These are phyloP conservation scores for Phaeosphaeria sp. DNA, from an alignment of 2,329 filamentous ascomycete species.

Conservation along the genomic window DNA sequence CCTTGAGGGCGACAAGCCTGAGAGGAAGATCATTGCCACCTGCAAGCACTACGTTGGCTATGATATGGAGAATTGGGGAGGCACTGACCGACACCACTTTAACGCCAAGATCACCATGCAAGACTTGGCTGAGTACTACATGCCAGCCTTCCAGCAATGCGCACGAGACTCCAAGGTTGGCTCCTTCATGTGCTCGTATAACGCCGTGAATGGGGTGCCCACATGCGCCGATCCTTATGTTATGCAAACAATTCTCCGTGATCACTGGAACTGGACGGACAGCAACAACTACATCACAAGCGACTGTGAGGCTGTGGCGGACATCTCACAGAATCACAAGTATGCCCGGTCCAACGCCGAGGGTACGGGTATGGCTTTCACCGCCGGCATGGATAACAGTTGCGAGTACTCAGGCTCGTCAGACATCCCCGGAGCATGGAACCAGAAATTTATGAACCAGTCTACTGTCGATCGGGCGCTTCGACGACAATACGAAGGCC, in stretches of 20 bases:
- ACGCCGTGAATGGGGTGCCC: constrained; percentile 71
- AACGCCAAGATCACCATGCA: constrained; percentile 65
- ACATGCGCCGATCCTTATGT: constrained; percentile 69
- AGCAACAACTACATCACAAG: constrained; percentile 68
- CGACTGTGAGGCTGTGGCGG: constrained; percentile 69
- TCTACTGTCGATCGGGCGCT: constrained; percentile 58
- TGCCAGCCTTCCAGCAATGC: constrained; percentile 66
- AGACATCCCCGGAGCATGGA: constrained; percentile 20
- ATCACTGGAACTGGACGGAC: constrained; percentile 69
- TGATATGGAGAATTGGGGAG: constrained; percentile 39
- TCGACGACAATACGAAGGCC: constrained; percentile 60
- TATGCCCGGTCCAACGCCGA: constrained; percentile 48
- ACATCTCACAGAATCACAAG: constrained; percentile 62
- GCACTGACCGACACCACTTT: constrained; percentile 54
- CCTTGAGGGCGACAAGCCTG: constrained; percentile 22
- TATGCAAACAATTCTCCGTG: constrained; percentile 66
- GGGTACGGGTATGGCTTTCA: constrained; percentile 56
- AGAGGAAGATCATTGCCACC: constrained; percentile 50
- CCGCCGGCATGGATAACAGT: constrained; percentile 61
- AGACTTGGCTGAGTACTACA: constrained; percentile 72
- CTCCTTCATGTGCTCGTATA: constrained; percentile 62
- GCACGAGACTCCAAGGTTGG: constrained; percentile 54
- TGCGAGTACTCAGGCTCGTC: constrained; percentile 54
- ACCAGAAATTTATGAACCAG: constrained; percentile 46
- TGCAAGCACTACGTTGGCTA: constrained; percentile 54